Evolutionary conservation across 139 green algal species (phyloP), one percentile per base, ranked within the genome.

Genomic region (Volvox africanus): DNA sequence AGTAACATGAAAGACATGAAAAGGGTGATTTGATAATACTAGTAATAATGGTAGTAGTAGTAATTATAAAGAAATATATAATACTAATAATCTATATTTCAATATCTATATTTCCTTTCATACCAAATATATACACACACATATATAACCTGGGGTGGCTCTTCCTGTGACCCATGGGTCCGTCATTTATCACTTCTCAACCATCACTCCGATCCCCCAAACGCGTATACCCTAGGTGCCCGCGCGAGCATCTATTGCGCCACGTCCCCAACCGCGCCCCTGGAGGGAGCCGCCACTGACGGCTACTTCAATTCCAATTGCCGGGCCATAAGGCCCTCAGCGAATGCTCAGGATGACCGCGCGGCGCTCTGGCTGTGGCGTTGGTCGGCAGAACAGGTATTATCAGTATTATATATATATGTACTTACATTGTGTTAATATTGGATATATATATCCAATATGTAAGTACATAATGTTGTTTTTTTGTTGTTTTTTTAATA

Each of bases 261-360:
- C 16, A 96, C 94, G 20, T 86, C 81, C 24, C 90, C 90, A 19
- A 71, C 91, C 33, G 80, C 86, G 1, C 69, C 82, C 75, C 12
- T 69, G 12, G 88, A 82, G 75, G 89, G 30, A 30, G 89, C 83
- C 0, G 21, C 77, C 26, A 95, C 93, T 13, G 32, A 83, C 44
- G 95, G 92, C 71, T 97, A 97, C 79, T 94, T 97, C 35, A 90
- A 95, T 82, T 94, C 93, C 33, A 95, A 94, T 87, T 96, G 69
- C 76, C 61, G 32, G 76, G 61, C 77, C 61, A 65, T 75, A n/a
- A 22, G 32, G 33, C 88, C 82, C 88, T 32, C 84, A 5, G 28
- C n/a, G 14, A 28, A 62, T 22, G 67, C 30, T 13, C 79, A 89
- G 50, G 94, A 97, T 82, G 50, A 90, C 6, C 36, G 36, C 26